Percentiles rank a stretch among this genome's conserved stretches.
phyloP scores from a whole-genome alignment of 352 stramenopile species.

The Phytophthora fragariaefolia region DNA sequence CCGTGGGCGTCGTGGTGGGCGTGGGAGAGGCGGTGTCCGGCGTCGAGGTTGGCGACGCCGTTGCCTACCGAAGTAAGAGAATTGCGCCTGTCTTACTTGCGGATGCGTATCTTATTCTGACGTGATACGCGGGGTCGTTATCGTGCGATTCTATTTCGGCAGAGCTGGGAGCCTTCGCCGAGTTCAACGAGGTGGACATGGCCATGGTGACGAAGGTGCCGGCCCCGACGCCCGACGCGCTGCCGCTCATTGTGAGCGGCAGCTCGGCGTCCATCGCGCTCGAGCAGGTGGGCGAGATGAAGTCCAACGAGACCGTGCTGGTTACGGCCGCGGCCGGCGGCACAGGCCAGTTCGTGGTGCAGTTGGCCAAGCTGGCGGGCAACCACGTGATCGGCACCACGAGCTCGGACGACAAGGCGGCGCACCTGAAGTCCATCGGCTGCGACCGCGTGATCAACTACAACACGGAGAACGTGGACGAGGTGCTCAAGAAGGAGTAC shows the following conservation, averaged over 20 bases:
- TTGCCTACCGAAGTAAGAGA: slow-evolving; percentile 3
- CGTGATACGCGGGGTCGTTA: too few relatives aligned
- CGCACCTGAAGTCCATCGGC: not conserved
- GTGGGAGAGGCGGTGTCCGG: not conserved
- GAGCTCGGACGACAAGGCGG: slow-evolving; percentile 3
- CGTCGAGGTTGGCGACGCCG: slow-evolving; percentile 1
- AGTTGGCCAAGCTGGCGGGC: slow-evolving; percentile 76
- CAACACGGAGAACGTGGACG: slow-evolving; percentile 9
- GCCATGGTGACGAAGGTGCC: slow-evolving; percentile 32
- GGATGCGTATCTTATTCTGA: too few relatives aligned
- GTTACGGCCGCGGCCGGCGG: slow-evolving; percentile 60
- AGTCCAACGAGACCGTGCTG: slow-evolving; percentile 49
- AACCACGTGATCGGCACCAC: slow-evolving; percentile 66
- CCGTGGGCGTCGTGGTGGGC: not conserved
- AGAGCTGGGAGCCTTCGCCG: slow-evolving; percentile 2
- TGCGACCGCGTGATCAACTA: slow-evolving; percentile 7
- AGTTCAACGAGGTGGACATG: slow-evolving; percentile 9
- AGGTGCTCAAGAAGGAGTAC: slow-evolving; percentile 8
- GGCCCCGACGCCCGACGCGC: slow-evolving; percentile 10
- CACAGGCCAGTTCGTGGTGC: slow-evolving; percentile 75
- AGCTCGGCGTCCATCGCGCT: slow-evolving; percentile 48
- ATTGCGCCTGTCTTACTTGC: not conserved
- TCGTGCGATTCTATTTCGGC: not conserved
- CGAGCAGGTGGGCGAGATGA: slow-evolving; percentile 53
- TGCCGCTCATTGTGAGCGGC: slow-evolving; percentile 46